Percentiles rank a stretch among this genome's conserved stretches.
phyloP scores from a whole-genome alignment of 169 alveolate genomes.

The Fabrea salina region DNA sequence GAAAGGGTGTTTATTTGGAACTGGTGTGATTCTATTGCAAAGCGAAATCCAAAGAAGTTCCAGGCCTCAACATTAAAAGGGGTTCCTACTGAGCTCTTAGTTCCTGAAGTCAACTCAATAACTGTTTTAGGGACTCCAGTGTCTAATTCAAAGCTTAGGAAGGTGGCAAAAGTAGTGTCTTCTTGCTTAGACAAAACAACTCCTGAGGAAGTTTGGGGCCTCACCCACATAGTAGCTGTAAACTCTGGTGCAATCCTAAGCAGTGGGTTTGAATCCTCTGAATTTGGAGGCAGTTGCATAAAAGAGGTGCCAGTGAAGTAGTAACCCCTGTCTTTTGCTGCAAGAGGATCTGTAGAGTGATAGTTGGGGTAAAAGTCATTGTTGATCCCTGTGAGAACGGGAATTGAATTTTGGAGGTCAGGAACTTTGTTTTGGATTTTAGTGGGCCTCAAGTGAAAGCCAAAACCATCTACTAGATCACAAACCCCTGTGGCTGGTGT shows the following conservation, averaged over 20 bases:
- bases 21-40: no score
- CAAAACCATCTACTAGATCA: no score
- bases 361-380: slow-evolving; percentile 14
- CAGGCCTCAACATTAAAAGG: no score
- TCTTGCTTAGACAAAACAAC: no score
- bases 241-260: not conserved
- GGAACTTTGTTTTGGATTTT: not conserved
- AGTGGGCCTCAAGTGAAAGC: not conserved
- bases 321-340: not conserved
- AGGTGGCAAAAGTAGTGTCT: no score
- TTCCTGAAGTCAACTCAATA: no score
- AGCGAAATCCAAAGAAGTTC: no score
- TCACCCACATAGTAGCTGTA: not conserved
- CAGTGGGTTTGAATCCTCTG: not conserved
- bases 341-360: not conserved
- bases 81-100: no score
- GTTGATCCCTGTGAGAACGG: not conserved
- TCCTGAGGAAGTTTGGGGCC: no score
- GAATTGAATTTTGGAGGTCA: not conserved
- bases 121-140: no score
- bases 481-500: not conserved
- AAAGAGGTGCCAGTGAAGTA: not conserved
- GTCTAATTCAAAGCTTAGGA: no score
- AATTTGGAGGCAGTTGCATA: not conserved
- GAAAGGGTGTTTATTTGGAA: no score